Evolutionary conservation across 1,284 basidiomycete genomes (phyloP).

Genomic region (Ceratobasidium sp.): DNA sequence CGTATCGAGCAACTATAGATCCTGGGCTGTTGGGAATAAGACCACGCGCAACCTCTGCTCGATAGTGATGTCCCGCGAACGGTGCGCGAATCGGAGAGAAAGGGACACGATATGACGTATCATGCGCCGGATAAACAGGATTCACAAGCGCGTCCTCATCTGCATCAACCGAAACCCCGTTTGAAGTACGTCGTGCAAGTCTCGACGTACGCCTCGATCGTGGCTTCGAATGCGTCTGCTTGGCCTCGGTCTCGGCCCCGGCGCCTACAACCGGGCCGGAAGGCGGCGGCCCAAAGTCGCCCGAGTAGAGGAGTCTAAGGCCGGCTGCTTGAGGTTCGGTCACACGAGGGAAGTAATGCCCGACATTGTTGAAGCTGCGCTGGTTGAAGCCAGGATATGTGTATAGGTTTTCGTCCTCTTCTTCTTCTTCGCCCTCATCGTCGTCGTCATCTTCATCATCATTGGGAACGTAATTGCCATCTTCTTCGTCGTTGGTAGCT

Average conservation of each 20-base stretch:
- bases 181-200: constrained; percentile 19
- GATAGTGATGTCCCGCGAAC: constrained; percentile 41
- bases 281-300: constrained; percentile 79
- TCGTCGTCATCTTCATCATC: constrained; percentile 43
- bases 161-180: constrained; percentile 47
- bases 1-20: constrained; percentile 85
- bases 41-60: constrained; percentile 64
- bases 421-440: constrained; percentile 43
- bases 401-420: constrained; percentile 47
- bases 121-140: constrained; percentile 56
- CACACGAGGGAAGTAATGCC: constrained; percentile 58
- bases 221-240: constrained; percentile 48
- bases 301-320: constrained; percentile 74
- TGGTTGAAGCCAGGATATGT: constrained; percentile 44
- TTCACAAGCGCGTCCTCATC: constrained; percentile 49
- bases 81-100: constrained; percentile 1
- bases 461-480: constrained; percentile 33
- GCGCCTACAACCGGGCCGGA: constrained; percentile 61
- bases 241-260: constrained; percentile 51
- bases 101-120: constrained; percentile 24
- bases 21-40: constrained; percentile 88
- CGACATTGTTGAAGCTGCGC: constrained; percentile 39
- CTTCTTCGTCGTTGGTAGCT: constrained; percentile 49
- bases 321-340: constrained; percentile 78
- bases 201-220: constrained; percentile 15